These are phyloP conservation scores for Fusarium sp. DNA, from an alignment of 2,329 filamentous ascomycete genomes.

Conservation along the genomic window DNA sequence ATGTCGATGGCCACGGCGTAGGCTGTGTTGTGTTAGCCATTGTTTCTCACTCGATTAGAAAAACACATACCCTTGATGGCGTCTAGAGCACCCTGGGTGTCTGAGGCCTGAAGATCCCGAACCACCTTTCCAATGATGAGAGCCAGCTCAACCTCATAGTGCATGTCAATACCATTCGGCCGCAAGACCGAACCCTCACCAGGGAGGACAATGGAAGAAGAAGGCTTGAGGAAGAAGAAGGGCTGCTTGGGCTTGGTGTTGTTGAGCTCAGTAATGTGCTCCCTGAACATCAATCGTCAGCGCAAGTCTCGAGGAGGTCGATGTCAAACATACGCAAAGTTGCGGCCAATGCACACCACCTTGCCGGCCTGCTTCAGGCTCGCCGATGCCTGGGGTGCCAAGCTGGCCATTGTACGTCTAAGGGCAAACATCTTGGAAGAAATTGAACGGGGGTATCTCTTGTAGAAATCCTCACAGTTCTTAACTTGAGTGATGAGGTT, in stretches of 20 bases:
- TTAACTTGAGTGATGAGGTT: background rate
- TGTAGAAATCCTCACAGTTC: background rate
- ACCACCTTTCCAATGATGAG: conserved; percentile 87
- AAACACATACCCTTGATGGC: conserved; percentile 76
- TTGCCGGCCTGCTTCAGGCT: conserved; percentile 70
- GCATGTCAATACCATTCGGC: conserved; percentile 85
- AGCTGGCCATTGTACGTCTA: conserved; percentile 52
- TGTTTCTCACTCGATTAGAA: background rate
- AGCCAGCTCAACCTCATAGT: conserved; percentile 96
- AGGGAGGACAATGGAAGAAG: conserved; percentile 85
- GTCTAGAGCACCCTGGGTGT: conserved; percentile 81
- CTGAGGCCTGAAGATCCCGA: conserved; percentile 79
- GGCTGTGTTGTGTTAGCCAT: conserved; percentile 58
- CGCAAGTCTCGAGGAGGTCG: background rate
- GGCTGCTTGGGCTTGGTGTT: conserved; percentile 90
- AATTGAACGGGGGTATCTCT: background rate
- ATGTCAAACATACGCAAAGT: conserved; percentile 81
- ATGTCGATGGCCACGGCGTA: conserved; percentile 96
- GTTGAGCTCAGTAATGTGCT: conserved; percentile 93
- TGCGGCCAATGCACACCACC: conserved; percentile 93
- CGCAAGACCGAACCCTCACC: conserved; percentile 83
- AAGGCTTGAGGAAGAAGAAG: conserved; percentile 98
- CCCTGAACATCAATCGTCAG: conserved; percentile 62
- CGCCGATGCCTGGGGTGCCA: conserved; percentile 57
- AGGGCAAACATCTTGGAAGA: conserved; percentile 51